Evolutionary conservation across 129 eudicot genomes (phyloP), one percentile per base, ranked within the genome.

Genomic region (Scalesia atractyloides): DNA sequence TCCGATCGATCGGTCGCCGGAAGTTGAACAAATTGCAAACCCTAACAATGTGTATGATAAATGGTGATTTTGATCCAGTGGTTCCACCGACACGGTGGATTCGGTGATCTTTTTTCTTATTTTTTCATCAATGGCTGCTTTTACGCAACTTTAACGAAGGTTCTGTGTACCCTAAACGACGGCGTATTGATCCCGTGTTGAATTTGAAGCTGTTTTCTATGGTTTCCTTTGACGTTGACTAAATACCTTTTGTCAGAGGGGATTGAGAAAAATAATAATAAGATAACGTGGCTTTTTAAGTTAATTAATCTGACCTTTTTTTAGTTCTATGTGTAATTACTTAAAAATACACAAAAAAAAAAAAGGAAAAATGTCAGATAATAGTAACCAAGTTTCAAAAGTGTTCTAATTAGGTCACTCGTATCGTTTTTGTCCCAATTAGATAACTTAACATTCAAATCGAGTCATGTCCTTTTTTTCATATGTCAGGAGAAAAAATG

Each of bases 1-100:
- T 72, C 17, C 58, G 56, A 77, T 77, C 43, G 66, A 77, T 71
- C 14, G 10, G 53, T 36, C 14, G 70, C 12, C 5, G 61, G 34
- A 61, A 73, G 69, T 13, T 73, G 52, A 74, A 50, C 11, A 26
- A 58, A 68, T 33, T 63, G 36, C 11, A 26, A 58, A 68, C 14
- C 52, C 43, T 67, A 68, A 13, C 2, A 67, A 68, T 9, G 10
- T 46, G 74, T 67, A 44, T 43, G 61, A 76, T 73, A 2, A 62
- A 6, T 41, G 10, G 8, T 41, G 10, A 7, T 41, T 7, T 66
- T 47, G 68, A 76, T 76, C 57, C 9, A 43, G 68, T 39, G 39
- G 47, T 76, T 69, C 81, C 81, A 76, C 81, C 81, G 75, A 60
- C 76, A 69, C 64, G 75, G 75, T 76, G 69, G 81, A 76, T 76